A percentile compares a stretch with the other conserved stretches of the same genome.
Conservation (phyloP, 2,329 filamentous ascomycete genomes). For the Periglandula ipomoeae region DNA sequence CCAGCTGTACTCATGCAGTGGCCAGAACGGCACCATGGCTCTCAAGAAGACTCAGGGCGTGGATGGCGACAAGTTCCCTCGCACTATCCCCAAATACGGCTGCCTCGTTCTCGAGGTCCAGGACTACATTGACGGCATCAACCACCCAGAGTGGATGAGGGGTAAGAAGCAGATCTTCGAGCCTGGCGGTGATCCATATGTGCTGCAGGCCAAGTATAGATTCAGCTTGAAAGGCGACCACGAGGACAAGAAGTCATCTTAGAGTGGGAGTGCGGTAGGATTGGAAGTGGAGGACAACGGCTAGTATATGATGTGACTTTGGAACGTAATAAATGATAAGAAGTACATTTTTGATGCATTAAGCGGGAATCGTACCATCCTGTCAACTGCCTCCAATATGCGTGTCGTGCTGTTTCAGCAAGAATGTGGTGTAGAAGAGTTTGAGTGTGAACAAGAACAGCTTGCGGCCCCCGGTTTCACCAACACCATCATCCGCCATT, state of each 20-base stretch:
- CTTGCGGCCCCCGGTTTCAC: no score
- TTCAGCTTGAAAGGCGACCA: conserved; percentile 38
- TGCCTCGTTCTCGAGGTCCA: conserved; percentile 88
- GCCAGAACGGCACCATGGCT: conserved; percentile 61
- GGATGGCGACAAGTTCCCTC: conserved; percentile 38
- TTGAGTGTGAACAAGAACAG: no score
- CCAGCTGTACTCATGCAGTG: conserved; percentile 79
- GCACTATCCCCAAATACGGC: conserved; percentile 64
- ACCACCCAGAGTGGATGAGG: conserved; percentile 80
- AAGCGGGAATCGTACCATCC: neutral
- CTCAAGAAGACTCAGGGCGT: conserved; percentile 65
- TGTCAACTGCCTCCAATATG: neutral
- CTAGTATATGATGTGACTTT: neutral
- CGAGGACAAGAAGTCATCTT: conserved; percentile 4
- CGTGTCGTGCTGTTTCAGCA: no score
- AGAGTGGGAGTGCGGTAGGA: neutral
- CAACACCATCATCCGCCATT: no score
- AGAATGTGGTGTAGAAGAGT: no score
- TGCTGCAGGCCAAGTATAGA: conserved; percentile 51
- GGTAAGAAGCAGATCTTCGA: conserved; percentile 46
- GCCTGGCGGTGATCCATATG: conserved; percentile 50
- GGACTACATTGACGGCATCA: conserved; percentile 91
- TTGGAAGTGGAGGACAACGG: no score
- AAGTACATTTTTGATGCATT: neutral
- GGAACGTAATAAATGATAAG: neutral